Evolutionary conservation across 2,329 filamentous ascomycete species (phyloP).

Genomic region (Talaromyces islandicus): DNA sequence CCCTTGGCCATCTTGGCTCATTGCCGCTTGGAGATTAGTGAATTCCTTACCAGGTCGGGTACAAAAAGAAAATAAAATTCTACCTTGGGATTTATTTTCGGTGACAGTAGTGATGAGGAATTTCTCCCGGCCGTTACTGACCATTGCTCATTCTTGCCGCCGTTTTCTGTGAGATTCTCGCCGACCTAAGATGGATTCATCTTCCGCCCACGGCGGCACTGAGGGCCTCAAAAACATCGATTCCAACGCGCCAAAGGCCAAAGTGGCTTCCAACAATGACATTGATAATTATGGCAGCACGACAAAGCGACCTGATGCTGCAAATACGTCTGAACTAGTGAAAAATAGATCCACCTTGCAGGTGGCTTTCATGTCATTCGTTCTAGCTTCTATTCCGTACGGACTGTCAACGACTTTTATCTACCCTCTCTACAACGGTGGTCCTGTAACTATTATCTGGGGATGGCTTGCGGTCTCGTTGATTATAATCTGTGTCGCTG

Average conservation of each 20-base stretch:
- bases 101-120: background rate
- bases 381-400: constrained; percentile 68
- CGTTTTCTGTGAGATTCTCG: background rate
- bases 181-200: background rate
- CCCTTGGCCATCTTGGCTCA: background rate
- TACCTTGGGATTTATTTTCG: background rate
- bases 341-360: constrained; percentile 1
- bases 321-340: background rate
- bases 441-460: constrained; percentile 66
- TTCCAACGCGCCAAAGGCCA: background rate
- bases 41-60: background rate
- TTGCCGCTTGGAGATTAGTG: background rate
- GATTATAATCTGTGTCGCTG: constrained; percentile 65
- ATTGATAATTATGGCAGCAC: background rate
- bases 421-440: constrained; percentile 62
- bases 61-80: background rate
- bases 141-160: background rate
- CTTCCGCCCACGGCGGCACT: background rate
- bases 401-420: constrained; percentile 64
- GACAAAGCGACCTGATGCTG: background rate
- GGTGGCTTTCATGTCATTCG: constrained; percentile 41
- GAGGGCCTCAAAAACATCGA: background rate
- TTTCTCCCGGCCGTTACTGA: background rate
- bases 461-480: constrained; percentile 64
- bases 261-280: background rate